A percentile compares a stretch with the other conserved stretches of the same genome.
These are phyloP conservation scores for Verbena officinalis DNA, from an alignment of 257 asterid genomes.

Conservation along the genomic window DNA sequence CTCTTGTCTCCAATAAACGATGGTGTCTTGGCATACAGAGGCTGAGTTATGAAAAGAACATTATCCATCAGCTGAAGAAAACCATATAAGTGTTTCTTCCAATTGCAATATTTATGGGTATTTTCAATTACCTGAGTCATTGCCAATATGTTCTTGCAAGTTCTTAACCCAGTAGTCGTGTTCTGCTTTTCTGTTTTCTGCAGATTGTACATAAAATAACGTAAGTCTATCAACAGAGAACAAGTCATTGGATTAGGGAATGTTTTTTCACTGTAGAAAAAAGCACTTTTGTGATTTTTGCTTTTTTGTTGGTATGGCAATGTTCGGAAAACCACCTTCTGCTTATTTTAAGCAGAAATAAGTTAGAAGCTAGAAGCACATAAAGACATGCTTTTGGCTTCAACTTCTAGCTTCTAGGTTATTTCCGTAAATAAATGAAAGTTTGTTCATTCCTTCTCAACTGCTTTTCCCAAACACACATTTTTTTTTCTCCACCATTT, in stretches of 20 bases:
- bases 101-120: neutral
- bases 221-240: conserved; percentile 18
- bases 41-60: conserved; percentile 46
- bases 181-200: conserved; percentile 83
- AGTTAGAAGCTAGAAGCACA: too few species aligned
- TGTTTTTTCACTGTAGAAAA: too few species aligned
- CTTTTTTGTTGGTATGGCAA: too few species aligned
- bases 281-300: too few species aligned
- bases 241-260: conserved; percentile 1
- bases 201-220: conserved; percentile 28
- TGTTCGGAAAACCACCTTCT: too few species aligned
- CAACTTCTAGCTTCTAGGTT: too few species aligned
- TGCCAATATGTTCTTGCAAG: conserved; percentile 88
- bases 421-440: too few species aligned
- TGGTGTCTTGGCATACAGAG: conserved; percentile 79
- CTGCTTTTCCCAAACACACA: too few species aligned
- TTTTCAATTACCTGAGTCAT: conserved; percentile 67
- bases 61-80: conserved; percentile 24
- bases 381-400: too few species aligned
- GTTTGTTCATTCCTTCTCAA: too few species aligned
- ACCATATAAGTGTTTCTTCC: conserved; percentile 9
- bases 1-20: conserved; percentile 81
- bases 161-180: conserved; percentile 67
- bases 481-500: too few species aligned
- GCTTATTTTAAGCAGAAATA: too few species aligned